A percentile compares a stretch with the other conserved stretches of the same genome.
Evolutionary conservation across 2,329 filamentous ascomycete genomes (phyloP).

Genomic region (Cladophialophora chaetospira): DNA sequence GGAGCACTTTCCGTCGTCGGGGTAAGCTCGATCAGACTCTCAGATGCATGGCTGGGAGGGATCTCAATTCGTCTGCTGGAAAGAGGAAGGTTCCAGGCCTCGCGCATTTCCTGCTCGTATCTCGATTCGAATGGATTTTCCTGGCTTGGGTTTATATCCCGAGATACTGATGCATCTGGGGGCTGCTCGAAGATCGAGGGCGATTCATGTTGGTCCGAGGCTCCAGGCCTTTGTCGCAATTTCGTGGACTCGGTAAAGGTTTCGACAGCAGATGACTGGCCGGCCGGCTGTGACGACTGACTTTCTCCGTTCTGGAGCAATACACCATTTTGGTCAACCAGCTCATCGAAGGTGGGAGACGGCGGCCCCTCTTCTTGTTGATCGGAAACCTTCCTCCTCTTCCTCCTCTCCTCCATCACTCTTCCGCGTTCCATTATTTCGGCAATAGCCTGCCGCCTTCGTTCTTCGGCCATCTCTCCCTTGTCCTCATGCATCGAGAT

Average conservation of each 20-base stretch:
- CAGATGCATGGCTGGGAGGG: conserved; percentile 44
- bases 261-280: conserved; percentile 15
- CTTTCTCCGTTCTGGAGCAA: not conserved
- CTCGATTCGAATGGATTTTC: conserved; percentile 28
- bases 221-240: conserved; percentile 9
- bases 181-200: too few relatives aligned
- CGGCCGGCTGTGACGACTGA: not conserved
- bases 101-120: conserved; percentile 35
- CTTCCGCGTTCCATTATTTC: conserved; percentile 49
- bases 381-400: conserved; percentile 30
- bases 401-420: conserved; percentile 43
- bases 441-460: conserved; percentile 46
- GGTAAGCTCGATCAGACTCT: conserved; percentile 48
- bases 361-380: conserved; percentile 17
- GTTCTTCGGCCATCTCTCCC: conserved; percentile 47
- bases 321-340: conserved; percentile 38
- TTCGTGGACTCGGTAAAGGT: not conserved
- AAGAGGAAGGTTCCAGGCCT: conserved; percentile 33
- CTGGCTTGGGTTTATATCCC: not conserved
- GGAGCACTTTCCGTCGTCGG: conserved; percentile 47
- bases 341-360: conserved; percentile 44
- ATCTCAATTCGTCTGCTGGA: conserved; percentile 23
- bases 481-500: conserved; percentile 52
- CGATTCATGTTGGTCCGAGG: not conserved
- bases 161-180: not conserved